These are phyloP conservation scores for Fragosphaeria purpurea DNA, from an alignment of 2,329 filamentous ascomycete species.

Conservation along the genomic window DNA sequence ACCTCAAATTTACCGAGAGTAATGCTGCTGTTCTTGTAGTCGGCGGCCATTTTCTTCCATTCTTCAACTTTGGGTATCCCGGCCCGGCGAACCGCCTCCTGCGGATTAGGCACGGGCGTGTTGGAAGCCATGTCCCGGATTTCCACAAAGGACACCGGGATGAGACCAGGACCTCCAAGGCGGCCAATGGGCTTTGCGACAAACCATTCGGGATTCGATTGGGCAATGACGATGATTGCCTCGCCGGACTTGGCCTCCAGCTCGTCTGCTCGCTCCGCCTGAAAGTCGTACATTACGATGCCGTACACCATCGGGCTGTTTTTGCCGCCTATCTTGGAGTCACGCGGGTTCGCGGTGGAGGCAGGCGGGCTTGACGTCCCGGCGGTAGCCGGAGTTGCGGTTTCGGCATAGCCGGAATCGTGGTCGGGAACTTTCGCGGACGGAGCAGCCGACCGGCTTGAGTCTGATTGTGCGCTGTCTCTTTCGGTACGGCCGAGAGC, in stretches of 20 bases:
- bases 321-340: slow-evolving; percentile 40
- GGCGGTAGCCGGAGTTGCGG: slow-evolving; percentile 16
- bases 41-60: slow-evolving; percentile 99
- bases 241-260: slow-evolving; percentile 90
- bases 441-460: slow-evolving; percentile 34
- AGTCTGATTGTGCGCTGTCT: slow-evolving; percentile 67
- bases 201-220: slow-evolving; percentile 98
- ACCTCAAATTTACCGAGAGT: slow-evolving; percentile 82
- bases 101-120: slow-evolving; percentile 67
- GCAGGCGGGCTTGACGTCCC: slow-evolving; percentile 12
- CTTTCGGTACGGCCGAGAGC: slow-evolving; percentile 83
- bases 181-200: slow-evolving; percentile 98
- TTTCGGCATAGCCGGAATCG: slow-evolving; percentile 81
- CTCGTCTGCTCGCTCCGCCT: slow-evolving; percentile 90
- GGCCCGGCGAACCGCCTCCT: slow-evolving; percentile 76
- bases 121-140: slow-evolving; percentile 90
- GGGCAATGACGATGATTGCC: slow-evolving; percentile 95
- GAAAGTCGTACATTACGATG: slow-evolving; percentile 93
- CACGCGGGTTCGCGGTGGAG: slow-evolving; percentile 31
- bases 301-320: slow-evolving; percentile 87
- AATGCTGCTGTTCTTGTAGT: slow-evolving; percentile 99
- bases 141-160: slow-evolving; percentile 94
- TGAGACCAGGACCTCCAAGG: slow-evolving; percentile 87
- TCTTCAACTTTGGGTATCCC: slow-evolving; percentile 93
- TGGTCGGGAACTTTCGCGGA: slow-evolving; percentile 59